These are phyloP conservation scores for Quercus bicolor DNA, from an alignment of 306 rosid species.

Conservation along the genomic window DNA sequence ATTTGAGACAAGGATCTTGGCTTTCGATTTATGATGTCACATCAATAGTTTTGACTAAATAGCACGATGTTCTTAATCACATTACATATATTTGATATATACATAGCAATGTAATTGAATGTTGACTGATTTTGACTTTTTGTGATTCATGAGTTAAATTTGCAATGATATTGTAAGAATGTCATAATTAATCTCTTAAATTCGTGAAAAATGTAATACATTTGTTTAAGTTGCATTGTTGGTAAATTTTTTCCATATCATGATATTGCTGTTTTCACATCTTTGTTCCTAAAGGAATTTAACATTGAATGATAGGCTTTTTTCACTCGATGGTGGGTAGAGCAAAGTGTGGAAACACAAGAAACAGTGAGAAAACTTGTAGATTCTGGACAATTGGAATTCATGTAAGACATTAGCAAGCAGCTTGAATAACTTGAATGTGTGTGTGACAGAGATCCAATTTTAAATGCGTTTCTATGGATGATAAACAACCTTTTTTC, in stretches of 20 bases:
- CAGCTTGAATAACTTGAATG: background rate
- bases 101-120: background rate
- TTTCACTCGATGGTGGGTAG: slow-evolving; percentile 81
- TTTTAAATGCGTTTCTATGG: background rate
- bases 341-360: slow-evolving; percentile 57
- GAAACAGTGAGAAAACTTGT: slow-evolving; percentile 60
- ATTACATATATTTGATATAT: background rate
- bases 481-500: background rate
- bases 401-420: slow-evolving; percentile 41
- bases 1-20: no score
- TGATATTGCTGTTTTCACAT: background rate
- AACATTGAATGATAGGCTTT: slow-evolving; percentile 48
- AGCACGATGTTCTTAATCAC: background rate
- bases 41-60: background rate
- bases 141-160: background rate
- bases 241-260: background rate
- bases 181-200: no score
- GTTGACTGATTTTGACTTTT: background rate
- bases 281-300: background rate
- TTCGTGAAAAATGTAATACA: no score
- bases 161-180: background rate
- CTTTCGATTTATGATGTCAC: background rate
- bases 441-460: background rate
- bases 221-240: background rate
- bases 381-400: slow-evolving; percentile 60